phyloP scores from a whole-genome alignment of 1,284 basidiomycete species.

The Cystobasidium slooffiae region DNA sequence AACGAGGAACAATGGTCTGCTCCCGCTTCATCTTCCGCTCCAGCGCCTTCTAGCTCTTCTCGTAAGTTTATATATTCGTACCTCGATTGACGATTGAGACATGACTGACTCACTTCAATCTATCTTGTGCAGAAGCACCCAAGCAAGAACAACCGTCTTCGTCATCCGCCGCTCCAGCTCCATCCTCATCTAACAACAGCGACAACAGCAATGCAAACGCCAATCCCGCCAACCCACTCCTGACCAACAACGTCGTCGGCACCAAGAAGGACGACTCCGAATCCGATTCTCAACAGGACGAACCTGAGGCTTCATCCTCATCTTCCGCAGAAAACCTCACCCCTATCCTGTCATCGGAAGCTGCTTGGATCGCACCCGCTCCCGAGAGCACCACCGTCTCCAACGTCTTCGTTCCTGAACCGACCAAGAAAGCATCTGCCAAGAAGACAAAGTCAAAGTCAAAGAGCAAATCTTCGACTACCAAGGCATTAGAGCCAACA shows the following conservation, averaged over 20 bases:
- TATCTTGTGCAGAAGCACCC: not conserved
- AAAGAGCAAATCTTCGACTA: not conserved
- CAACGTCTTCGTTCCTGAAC: conserved; percentile 2
- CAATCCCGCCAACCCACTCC: conserved; percentile 2
- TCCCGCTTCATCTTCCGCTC: not conserved
- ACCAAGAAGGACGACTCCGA: conserved; percentile 2
- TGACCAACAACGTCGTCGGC: conserved; percentile 14
- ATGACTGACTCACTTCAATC: not conserved
- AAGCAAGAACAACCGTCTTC: not conserved
- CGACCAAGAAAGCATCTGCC: conserved; percentile 5
- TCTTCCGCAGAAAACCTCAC: conserved; percentile 3
- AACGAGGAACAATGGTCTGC: conserved; percentile 6
- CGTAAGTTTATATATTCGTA: not conserved
- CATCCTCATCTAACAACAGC: not conserved
- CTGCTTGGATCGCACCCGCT: conserved; percentile 12
- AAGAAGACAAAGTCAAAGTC: conserved; percentile 20
- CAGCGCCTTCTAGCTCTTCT: conserved; percentile 3
- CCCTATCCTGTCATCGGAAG: conserved; percentile 3
- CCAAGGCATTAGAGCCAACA: not conserved
- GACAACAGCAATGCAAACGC: conserved; percentile 1
- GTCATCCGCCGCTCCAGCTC: not conserved
- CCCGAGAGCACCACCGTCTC: conserved; percentile 4
- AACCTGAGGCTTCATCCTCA: not conserved
- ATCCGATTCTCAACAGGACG: not conserved
- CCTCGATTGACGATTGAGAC: no score